phyloP scores from a whole-genome alignment of 257 asterid species.

The Ligustrum vulgare region DNA sequence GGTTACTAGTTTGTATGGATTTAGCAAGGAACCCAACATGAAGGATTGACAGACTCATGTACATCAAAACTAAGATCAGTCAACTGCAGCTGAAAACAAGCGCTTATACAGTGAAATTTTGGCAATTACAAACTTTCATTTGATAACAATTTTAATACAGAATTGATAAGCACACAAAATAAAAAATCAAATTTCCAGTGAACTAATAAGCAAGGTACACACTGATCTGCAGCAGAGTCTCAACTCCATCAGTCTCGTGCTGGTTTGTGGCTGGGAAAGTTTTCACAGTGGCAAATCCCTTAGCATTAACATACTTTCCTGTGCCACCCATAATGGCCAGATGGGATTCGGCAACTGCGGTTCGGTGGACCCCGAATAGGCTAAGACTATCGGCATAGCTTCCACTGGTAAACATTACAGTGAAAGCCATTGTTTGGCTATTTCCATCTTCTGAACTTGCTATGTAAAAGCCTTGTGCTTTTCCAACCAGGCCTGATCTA shows the following conservation, averaged over 20 bases:
- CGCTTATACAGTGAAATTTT: neutral
- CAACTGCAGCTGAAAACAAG: neutral
- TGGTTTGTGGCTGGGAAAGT: constrained; percentile 47
- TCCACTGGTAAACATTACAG: constrained; percentile 69
- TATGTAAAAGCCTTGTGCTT: constrained; percentile 83
- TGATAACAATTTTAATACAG: neutral
- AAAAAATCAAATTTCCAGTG: neutral
- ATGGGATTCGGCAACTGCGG: constrained; percentile 74
- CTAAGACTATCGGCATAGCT: constrained; percentile 66
- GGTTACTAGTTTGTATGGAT: too few relatives aligned
- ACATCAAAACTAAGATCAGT: neutral
- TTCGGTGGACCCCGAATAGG: constrained; percentile 70
- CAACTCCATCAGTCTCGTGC: constrained; percentile 76
- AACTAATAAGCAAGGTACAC: constrained; percentile 65
- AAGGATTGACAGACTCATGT: too few relatives aligned
- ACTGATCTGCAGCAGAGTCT: constrained; percentile 62
- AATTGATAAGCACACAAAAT: constrained; percentile 7
- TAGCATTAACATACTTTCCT: constrained; percentile 74
- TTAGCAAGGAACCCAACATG: too few relatives aligned
- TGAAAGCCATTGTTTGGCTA: constrained; percentile 83
- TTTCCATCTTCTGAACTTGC: constrained; percentile 76
- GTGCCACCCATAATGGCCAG: constrained; percentile 91
- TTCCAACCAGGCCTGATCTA: constrained; percentile 70
- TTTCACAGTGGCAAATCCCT: constrained; percentile 70
- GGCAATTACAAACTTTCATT: neutral